Percentiles rank a stretch among this genome's conserved stretches.
Evolutionary conservation across 2,329 filamentous ascomycete species (phyloP).

Genomic region (Colletotrichum cuscutae): DNA sequence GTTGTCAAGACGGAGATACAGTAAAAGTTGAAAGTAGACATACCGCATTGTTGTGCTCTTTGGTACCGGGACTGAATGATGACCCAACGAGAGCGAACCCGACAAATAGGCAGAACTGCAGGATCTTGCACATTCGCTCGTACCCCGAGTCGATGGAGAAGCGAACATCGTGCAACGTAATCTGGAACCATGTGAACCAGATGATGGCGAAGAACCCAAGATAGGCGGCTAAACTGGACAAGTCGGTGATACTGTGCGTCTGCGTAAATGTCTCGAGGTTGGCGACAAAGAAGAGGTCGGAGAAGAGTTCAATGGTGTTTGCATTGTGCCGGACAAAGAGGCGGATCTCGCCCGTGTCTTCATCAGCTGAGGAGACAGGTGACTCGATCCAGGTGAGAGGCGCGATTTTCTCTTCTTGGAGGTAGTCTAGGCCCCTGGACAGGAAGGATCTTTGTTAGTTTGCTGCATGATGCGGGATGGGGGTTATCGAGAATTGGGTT

Average conservation of each 20-base stretch:
- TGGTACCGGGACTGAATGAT: slow-evolving; percentile 51
- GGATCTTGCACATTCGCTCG: slow-evolving; percentile 62
- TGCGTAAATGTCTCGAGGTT: slow-evolving; percentile 68
- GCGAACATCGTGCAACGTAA: slow-evolving; percentile 67
- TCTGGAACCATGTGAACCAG: slow-evolving; percentile 71
- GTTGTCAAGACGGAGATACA: no score
- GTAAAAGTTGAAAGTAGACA: not conserved
- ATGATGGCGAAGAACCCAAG: slow-evolving; percentile 65
- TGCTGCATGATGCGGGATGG: not conserved
- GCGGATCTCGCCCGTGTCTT: slow-evolving; percentile 18
- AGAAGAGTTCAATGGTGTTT: slow-evolving; percentile 67
- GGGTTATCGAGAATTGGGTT: not conserved
- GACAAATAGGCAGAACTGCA: slow-evolving; percentile 66
- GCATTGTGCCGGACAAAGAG: slow-evolving; percentile 49
- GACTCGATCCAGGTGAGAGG: slow-evolving; percentile 33
- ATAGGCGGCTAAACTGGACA: slow-evolving; percentile 49
- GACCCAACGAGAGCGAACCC: slow-evolving; percentile 64
- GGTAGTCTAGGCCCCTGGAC: slow-evolving; percentile 29
- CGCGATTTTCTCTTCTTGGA: slow-evolving; percentile 31
- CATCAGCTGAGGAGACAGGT: slow-evolving; percentile 14
- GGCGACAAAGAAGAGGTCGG: slow-evolving; percentile 69
- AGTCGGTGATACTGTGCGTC: slow-evolving; percentile 64
- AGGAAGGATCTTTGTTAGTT: not conserved
- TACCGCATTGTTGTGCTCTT: slow-evolving; percentile 48
- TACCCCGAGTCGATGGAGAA: slow-evolving; percentile 66